Percentiles rank a stretch among this genome's conserved stretches.
Conservation (phyloP, 1,284 basidiomycete species). For the Fomitopsis betulina region DNA sequence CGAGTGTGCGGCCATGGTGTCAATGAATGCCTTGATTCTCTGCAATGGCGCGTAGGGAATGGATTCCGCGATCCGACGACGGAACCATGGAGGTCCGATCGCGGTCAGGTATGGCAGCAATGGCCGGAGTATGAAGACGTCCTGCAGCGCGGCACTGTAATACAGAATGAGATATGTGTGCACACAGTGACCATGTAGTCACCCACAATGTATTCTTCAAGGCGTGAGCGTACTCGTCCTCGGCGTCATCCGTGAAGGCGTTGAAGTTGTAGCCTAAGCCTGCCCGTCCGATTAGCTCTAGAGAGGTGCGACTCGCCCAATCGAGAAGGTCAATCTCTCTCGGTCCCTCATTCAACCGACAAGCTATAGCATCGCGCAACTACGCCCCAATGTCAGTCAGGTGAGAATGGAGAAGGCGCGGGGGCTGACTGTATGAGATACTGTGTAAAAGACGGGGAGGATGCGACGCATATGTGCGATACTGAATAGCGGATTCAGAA, state of each 20-base stretch:
- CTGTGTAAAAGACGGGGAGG: slow-evolving; percentile 18
- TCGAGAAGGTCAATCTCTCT: slow-evolving; percentile 30
- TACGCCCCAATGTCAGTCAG: background rate
- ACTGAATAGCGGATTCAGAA: slow-evolving; percentile 21
- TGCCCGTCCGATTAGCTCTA: slow-evolving; percentile 35
- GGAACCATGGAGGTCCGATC: slow-evolving; percentile 31
- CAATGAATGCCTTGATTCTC: slow-evolving; percentile 19
- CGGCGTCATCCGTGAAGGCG: slow-evolving; percentile 20
- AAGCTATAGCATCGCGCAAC: slow-evolving; percentile 13
- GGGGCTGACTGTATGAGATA: slow-evolving; percentile 5
- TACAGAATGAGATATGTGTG: background rate
- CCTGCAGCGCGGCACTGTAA: background rate
- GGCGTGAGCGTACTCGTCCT: slow-evolving; percentile 17
- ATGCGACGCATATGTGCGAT: slow-evolving; percentile 18
- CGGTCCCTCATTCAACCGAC: slow-evolving; percentile 12
- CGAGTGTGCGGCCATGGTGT: slow-evolving; percentile 12
- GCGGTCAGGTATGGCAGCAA: slow-evolving; percentile 28
- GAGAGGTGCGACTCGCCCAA: slow-evolving; percentile 30
- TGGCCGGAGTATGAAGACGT: slow-evolving; percentile 4
- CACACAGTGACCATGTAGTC: background rate
- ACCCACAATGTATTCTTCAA: slow-evolving; percentile 3
- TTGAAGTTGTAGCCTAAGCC: slow-evolving; percentile 35
- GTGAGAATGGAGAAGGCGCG: background rate
- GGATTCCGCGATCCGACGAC: slow-evolving; percentile 30
- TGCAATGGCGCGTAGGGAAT: slow-evolving; percentile 32